Percentiles rank a stretch among this genome's conserved stretches.
phyloP scores from a whole-genome alignment of 1,139 yeast species.

The Saccharomyces hybrid region DNA sequence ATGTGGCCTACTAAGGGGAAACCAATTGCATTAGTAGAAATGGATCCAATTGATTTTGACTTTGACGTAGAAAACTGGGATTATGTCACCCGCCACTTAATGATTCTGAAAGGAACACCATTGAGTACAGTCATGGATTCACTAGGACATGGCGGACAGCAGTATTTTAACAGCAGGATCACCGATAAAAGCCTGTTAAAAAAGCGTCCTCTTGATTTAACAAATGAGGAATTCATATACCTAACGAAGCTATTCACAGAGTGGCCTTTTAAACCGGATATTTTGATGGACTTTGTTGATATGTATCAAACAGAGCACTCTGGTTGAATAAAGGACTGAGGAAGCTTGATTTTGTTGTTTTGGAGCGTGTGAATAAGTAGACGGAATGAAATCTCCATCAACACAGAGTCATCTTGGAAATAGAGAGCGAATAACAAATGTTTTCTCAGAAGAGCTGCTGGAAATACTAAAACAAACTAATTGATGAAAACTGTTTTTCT shows the following conservation, averaged over 20 bases:
- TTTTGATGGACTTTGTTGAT: constrained; percentile 27
- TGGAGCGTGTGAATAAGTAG: not conserved
- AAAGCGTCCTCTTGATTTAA: constrained; percentile 43
- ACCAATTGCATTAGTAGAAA: constrained; percentile 43
- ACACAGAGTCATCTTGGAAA: not conserved
- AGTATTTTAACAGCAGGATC: constrained; percentile 43
- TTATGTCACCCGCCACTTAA: constrained; percentile 56
- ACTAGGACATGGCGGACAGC: constrained; percentile 81
- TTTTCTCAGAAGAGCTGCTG: not conserved
- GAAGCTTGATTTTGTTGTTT: not conserved
- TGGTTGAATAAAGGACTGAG: not conserved
- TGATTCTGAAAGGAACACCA: constrained; percentile 46
- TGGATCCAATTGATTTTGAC: constrained; percentile 42
- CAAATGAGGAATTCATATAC: constrained; percentile 45
- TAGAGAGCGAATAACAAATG: not conserved
- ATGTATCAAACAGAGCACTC: constrained; percentile 17
- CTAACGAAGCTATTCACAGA: constrained; percentile 47
- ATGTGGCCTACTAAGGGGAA: constrained; percentile 11
- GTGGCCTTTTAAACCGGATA: constrained; percentile 87
- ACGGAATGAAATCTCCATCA: not conserved
- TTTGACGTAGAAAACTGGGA: constrained; percentile 57
- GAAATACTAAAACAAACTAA: not conserved
- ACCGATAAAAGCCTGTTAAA: constrained; percentile 36
- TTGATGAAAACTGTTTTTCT: not conserved
- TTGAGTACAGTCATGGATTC: constrained; percentile 44